Base-by-base conservation (phyloP, 2,329 filamentous ascomycete genomes). In the Claviceps pazoutovae region DNA sequence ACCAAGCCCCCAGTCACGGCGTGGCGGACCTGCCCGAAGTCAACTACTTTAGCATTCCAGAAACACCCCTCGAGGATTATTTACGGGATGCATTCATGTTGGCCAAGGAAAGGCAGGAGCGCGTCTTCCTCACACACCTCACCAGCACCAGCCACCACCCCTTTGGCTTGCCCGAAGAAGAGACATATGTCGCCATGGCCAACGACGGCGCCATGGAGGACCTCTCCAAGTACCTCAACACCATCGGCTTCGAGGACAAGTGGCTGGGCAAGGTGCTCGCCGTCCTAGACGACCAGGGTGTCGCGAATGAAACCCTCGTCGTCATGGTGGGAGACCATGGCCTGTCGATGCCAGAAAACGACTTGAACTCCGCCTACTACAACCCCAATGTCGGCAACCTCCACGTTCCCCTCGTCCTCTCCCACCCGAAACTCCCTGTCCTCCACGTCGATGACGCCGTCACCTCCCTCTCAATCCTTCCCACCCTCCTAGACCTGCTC, bases 121-220 rank as follows among this genome's bases (percentile, higher is more conserved):
- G 65, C 11, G 59, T 67, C 0, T 67, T 67, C 30, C 49, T 67
- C 4, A 61, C 64, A 1, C 65, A 67, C 51, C 50, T 67, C 3
- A 67, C 65, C 1, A 67, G 64, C 50, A 67, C 65, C 6, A 65
- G 58, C 21, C 65, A 67, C 38, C 65, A 67, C 39, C 59, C 62
- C 5, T 67, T 64, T 44, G 59, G 57, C 1, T 53, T 67, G 48
- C 65, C 65, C 1, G 55, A 53, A 4, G 57, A 58, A 0, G 64
- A 65, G 34, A 51, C 52, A 2, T 62, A 63, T 7, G 58, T 62
- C 0, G 60, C 59, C 1, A 44, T 67, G 57, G 57, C 1, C 56
- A 58, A 1, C 58, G 58, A 21, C 7, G 43, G 11, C 26, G 59
- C 60, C 0, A 47, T 62, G 0, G 60, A 64, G 6, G 60, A 67